A percentile compares a stretch with the other conserved stretches of the same genome.
phyloP scores from a whole-genome alignment of 768 basidiomycete genomes.

The Jaapia argillacea region DNA sequence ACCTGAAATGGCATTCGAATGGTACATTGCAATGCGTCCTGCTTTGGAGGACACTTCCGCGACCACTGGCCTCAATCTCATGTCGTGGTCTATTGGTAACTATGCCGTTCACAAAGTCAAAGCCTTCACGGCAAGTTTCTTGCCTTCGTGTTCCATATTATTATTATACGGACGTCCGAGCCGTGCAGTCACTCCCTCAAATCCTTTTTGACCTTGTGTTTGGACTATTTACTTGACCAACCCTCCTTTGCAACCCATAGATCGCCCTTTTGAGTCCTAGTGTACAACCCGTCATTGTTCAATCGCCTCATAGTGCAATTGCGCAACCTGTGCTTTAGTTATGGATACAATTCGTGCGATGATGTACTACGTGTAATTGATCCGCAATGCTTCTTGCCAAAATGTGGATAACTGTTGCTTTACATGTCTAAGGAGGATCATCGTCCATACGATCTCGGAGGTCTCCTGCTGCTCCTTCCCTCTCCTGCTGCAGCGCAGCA shows the following conservation, averaged over 20 bases:
- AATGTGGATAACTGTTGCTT: too few relatives aligned
- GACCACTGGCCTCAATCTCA: too few relatives aligned
- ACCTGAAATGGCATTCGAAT: too few relatives aligned
- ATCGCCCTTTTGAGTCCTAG: slow-evolving; percentile 1
- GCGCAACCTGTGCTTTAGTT: slow-evolving; percentile 4
- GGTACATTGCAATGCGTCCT: too few relatives aligned
- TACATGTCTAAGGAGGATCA: too few relatives aligned
- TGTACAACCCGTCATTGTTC: slow-evolving; percentile 1
- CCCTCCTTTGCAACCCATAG: slow-evolving; percentile 1
- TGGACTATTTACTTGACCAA: slow-evolving; percentile 6
- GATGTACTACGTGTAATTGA: slow-evolving; percentile 4
- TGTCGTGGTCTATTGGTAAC: slow-evolving; percentile 44
- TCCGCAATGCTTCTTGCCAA: too few relatives aligned
- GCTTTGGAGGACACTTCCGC: neutral
- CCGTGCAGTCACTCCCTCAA: neutral
- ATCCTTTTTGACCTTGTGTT: neutral
- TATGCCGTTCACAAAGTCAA: slow-evolving; percentile 20
- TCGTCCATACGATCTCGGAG: too few relatives aligned
- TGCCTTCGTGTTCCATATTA: too few relatives aligned
- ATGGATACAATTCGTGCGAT: slow-evolving; percentile 6
- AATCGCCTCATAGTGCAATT: neutral
- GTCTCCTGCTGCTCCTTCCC: neutral
- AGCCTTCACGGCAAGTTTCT: too few relatives aligned
- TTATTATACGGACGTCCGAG: neutral
- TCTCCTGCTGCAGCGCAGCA: neutral